Base-by-base conservation (phyloP, 2,329 filamentous ascomycete species). In the Pseudonectria buxi region DNA sequence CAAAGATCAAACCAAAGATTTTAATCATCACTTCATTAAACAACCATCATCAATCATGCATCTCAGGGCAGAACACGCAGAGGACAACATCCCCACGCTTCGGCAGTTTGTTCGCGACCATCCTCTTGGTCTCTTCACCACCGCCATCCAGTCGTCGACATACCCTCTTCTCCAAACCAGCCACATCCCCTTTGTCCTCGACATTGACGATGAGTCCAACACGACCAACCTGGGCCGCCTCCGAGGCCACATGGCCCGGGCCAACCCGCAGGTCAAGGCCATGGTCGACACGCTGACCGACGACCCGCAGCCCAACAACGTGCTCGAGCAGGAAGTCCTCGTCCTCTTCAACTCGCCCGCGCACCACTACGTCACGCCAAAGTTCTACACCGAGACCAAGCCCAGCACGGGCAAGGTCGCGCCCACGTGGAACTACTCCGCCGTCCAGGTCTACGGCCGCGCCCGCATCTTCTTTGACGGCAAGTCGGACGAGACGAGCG, bases 351-450 rank as follows among this genome's bases (percentile, higher is more conserved):
- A 67, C 30, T 66, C 65, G 0, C 62, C 69, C 0, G 54, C 64
- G 1, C 71, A 83, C 26, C 75, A 80, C 57, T 84, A 84, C 46
- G 71, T 84, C 5, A 82, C 80, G 0, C 77, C 80, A 1, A 78
- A 81, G 40, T 83, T 83, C 57, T 84, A 83, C 60, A 65, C 61
- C 10, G 68, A 77, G 44, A 83, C 80, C 1, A 84, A 83, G 51
- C 79, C 78, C 0, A 53, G 49, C 0, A 78, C 71, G 0, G 79
- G 70, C 10, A 84, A 84, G 46, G 79, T 83, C 0, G 80, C 81
- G 5, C 78, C 78, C 1, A 85, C 80, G 0, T 84, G 80, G 81
- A 78, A 85, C 55, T 85, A 84, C 47, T 65, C 75, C 0, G 77
- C 79, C 0, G 78, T 70, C 0, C 76, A 84, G 55, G 75, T 65